Conservation (phyloP, 257 asterid genomes). For the Solanum clarkiae region DNA sequence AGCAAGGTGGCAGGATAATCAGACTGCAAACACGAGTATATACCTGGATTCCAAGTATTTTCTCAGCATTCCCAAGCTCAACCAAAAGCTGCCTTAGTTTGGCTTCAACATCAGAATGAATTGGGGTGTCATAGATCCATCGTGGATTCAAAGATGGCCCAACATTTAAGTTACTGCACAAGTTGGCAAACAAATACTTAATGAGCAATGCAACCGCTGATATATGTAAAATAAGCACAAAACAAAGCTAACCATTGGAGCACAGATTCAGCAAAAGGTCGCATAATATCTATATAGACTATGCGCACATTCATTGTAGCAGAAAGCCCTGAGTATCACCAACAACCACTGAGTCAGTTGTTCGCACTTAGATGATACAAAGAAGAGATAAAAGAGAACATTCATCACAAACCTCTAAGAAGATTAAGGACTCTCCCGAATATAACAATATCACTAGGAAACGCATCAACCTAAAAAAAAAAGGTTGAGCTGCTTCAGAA, state of each 20-base stretch:
- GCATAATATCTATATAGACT: constrained; percentile 76
- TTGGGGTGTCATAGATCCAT: constrained; percentile 77
- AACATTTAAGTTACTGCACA: constrained; percentile 59
- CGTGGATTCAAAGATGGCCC: constrained; percentile 54
- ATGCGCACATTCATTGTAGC: constrained; percentile 77
- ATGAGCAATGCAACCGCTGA: constrained; percentile 11
- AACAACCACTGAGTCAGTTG: constrained; percentile 8
- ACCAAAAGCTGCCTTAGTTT: constrained; percentile 74
- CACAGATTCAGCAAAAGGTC: constrained; percentile 97
- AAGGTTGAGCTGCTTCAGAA: constrained; percentile 2
- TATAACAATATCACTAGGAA: constrained; percentile 95
- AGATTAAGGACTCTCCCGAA: constrained; percentile 90
- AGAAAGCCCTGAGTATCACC: constrained; percentile 68
- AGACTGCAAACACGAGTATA: not conserved
- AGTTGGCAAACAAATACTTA: constrained; percentile 4
- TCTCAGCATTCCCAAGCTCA: constrained; percentile 77
- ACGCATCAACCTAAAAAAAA: constrained; percentile 78
- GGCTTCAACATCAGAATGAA: constrained; percentile 67
- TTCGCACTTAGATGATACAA: constrained; percentile 5
- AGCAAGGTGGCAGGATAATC: not conserved
- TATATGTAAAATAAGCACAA: not conserved
- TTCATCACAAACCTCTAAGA: constrained; percentile 61
- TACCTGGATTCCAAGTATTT: constrained; percentile 97
- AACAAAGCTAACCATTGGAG: constrained; percentile 49
- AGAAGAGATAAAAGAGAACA: not conserved